These are phyloP conservation scores for Cucumis cinereus DNA, from an alignment of 306 rosid genomes.

Conservation along the genomic window DNA sequence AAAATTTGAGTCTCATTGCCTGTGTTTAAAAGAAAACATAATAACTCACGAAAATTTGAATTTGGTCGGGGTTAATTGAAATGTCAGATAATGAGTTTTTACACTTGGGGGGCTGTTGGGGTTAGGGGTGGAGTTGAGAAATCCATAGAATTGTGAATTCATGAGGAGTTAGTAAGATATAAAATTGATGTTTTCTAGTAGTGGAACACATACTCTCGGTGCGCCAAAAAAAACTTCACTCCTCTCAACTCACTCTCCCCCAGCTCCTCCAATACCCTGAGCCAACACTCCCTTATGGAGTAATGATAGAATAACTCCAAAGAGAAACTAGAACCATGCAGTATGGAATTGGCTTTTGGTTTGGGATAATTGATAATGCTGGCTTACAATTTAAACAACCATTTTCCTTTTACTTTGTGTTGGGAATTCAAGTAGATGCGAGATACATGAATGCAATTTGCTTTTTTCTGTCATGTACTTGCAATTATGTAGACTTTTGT, in stretches of 20 bases:
- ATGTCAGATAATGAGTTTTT: neutral
- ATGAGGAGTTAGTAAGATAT: no score
- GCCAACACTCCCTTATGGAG: neutral
- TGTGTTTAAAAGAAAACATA: no score
- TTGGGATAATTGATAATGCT: neutral
- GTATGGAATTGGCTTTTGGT: neutral
- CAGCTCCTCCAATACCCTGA: no score
- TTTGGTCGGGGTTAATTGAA: neutral
- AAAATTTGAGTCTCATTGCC: no score
- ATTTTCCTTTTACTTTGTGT: neutral
- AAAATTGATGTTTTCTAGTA: no score
- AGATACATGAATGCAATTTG: neutral
- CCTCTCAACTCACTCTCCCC: no score
- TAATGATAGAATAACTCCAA: neutral
- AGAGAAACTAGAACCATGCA: neutral
- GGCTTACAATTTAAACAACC: neutral
- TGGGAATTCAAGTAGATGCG: neutral
- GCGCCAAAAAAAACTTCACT: no score
- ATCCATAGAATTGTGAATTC: no score
- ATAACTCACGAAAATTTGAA: neutral
- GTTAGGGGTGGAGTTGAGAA: no score
- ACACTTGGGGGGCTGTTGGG: no score
- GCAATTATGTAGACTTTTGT: neutral
- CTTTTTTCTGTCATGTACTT: neutral
- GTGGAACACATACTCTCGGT: no score